A percentile compares a stretch with the other conserved stretches of the same genome.
These are phyloP conservation scores for Blastobotrys elegans DNA, from an alignment of 1,139 yeast genomes.

Conservation along the genomic window DNA sequence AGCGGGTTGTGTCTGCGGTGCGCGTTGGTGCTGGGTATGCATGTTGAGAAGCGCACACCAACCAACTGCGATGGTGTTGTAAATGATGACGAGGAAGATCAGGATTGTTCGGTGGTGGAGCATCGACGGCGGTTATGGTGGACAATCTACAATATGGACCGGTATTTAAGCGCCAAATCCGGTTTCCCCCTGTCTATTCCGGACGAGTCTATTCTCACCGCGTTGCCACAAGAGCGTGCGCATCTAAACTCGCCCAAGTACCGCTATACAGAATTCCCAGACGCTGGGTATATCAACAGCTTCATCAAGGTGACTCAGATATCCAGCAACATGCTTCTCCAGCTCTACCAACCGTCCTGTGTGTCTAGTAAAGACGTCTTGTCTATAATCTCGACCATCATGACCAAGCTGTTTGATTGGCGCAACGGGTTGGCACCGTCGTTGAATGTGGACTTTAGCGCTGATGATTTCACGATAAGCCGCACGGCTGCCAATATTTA, in stretches of 20 bases:
- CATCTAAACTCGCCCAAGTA: slow-evolving; percentile 31
- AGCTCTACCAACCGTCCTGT: slow-evolving; percentile 52
- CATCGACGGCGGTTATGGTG: slow-evolving; percentile 84
- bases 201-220: slow-evolving; percentile 74
- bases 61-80: no score
- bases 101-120: slow-evolving; percentile 36
- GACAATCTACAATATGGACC: slow-evolving; percentile 86
- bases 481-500: slow-evolving; percentile 70
- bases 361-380: slow-evolving; percentile 51
- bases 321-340: slow-evolving; percentile 67
- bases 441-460: slow-evolving; percentile 7
- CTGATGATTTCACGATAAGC: slow-evolving; percentile 39
- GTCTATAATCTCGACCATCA: slow-evolving; percentile 68
- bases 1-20: slow-evolving; percentile 76
- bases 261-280: slow-evolving; percentile 59
- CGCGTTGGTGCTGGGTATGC: slow-evolving; percentile 73
- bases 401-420: slow-evolving; percentile 68
- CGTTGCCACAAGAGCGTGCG: slow-evolving; percentile 54
- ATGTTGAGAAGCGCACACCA: slow-evolving; percentile 30
- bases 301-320: slow-evolving; percentile 80
- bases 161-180: slow-evolving; percentile 81
- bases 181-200: slow-evolving; percentile 76
- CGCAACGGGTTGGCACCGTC: slow-evolving; percentile 41
- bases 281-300: slow-evolving; percentile 71
- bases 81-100: slow-evolving; percentile 8